Conservation (phyloP, 2,329 filamentous ascomycete genomes). For the Ceratocystis lukuohia region DNA sequence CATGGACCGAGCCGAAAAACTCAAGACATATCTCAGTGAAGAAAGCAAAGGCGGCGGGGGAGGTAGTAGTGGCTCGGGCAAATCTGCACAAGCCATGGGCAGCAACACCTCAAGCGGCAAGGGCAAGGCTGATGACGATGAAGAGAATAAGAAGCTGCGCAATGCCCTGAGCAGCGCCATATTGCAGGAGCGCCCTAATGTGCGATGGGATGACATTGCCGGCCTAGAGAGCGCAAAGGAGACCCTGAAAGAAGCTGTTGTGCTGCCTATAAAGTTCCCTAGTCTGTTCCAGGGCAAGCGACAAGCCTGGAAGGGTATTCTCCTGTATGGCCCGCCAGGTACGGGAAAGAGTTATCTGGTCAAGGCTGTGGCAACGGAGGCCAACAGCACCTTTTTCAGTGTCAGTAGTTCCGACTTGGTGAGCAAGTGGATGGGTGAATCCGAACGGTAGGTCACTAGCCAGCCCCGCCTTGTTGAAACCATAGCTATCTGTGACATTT, state of each 20-base stretch:
- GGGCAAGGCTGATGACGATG: constrained; percentile 55
- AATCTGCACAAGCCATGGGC: constrained; percentile 47
- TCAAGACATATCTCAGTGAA: constrained; percentile 78
- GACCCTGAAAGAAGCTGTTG: constrained; percentile 91
- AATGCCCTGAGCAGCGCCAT: constrained; percentile 86
- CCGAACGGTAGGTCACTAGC: constrained; percentile 56
- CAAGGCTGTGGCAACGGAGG: constrained; percentile 94
- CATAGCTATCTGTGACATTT: not conserved
- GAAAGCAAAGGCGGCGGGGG: constrained; percentile 29
- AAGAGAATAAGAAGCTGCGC: constrained; percentile 89
- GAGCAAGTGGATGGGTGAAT: constrained; percentile 99
- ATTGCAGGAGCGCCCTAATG: constrained; percentile 85
- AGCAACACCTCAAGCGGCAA: constrained; percentile 55
- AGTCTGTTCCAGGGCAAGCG: constrained; percentile 91
- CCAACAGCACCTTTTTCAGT: constrained; percentile 98
- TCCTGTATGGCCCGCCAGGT: constrained; percentile 89
- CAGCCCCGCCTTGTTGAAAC: constrained; percentile 14
- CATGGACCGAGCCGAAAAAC: constrained; percentile 96
- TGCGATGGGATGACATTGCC: constrained; percentile 96
- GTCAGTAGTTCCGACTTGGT: constrained; percentile 95
- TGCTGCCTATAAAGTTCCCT: constrained; percentile 95
- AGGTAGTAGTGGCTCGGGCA: constrained; percentile 28
- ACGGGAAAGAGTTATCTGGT: constrained; percentile 97
- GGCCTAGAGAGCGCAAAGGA: constrained; percentile 91
- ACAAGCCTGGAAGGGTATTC: constrained; percentile 95